These are phyloP conservation scores for Globisporangium solare DNA, from an alignment of 352 stramenopile species.

Conservation along the genomic window DNA sequence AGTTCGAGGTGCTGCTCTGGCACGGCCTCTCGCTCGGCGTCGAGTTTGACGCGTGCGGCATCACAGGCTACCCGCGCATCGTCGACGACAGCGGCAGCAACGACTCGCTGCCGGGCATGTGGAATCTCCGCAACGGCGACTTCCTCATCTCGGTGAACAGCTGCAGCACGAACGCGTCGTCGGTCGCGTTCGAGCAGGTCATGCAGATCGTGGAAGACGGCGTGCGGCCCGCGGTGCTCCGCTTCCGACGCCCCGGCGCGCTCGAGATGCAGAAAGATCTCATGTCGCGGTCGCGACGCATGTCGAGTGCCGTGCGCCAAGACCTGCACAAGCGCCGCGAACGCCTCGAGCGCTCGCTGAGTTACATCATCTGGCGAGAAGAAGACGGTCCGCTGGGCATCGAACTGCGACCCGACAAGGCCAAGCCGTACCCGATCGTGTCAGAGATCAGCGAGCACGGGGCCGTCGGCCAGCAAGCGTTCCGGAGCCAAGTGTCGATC, in stretches of 20 bases:
- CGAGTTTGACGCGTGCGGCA: conserved; percentile 37
- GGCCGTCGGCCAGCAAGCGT: conserved; percentile 22
- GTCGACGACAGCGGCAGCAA: conserved; percentile 47
- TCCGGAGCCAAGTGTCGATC: conserved; percentile 25
- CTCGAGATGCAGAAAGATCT: conserved; percentile 34
- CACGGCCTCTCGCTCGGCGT: conserved; percentile 51
- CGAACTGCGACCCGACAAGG: conserved; percentile 42
- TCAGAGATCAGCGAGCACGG: conserved; percentile 27
- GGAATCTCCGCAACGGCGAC: conserved; percentile 54
- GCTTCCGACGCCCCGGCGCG: conserved; percentile 44
- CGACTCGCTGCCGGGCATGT: conserved; percentile 60
- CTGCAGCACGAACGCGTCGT: conserved; percentile 28
- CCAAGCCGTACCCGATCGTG: conserved; percentile 51
- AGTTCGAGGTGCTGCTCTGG: conserved; percentile 63
- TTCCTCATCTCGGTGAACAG: conserved; percentile 62
- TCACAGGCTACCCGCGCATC: conserved; percentile 51
- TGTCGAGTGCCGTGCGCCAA: conserved; percentile 6
- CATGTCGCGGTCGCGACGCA: conserved; percentile 17
- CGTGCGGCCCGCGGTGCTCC: conserved; percentile 54
- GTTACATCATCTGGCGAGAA: conserved; percentile 66
- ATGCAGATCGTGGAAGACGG: conserved; percentile 56
- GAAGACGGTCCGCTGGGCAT: conserved; percentile 58
- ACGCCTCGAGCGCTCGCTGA: conserved; percentile 48
- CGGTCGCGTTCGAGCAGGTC: conserved; percentile 39
- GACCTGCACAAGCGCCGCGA: conserved; percentile 43